Evolutionary conservation across 805 yeast species (phyloP).

Genomic region (Yarrowia divulgata): DNA sequence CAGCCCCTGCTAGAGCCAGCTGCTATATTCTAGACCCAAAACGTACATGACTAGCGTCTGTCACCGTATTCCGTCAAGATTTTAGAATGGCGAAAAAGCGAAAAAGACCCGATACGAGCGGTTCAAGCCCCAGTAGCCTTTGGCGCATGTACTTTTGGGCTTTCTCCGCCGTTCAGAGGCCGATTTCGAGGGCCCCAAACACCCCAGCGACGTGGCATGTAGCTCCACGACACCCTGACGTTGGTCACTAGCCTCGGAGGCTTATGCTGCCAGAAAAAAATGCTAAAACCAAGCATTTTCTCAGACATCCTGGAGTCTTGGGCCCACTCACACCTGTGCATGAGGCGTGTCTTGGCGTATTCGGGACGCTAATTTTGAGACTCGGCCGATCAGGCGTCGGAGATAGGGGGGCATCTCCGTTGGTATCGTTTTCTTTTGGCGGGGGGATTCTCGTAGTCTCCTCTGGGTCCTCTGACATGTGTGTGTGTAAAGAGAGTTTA

Average conservation of each 20-base stretch:
- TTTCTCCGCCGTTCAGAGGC: background rate
- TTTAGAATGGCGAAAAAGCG: slow-evolving; percentile 3
- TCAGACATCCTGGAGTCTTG: too few relatives aligned
- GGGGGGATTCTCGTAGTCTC: too few relatives aligned
- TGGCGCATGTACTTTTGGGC: background rate
- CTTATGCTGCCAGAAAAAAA: background rate
- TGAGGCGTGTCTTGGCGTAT: background rate
- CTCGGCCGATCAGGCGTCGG: background rate
- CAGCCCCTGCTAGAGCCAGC: slow-evolving; percentile 5
- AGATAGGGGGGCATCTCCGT: background rate
- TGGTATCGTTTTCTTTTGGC: background rate
- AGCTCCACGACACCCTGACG: slow-evolving; percentile 10
- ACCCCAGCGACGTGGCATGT: background rate
- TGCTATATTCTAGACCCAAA: background rate
- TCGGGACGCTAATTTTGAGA: background rate
- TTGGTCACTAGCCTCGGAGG: background rate
- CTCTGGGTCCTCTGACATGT: background rate
- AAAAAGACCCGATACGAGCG: background rate
- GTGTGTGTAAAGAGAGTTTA: background rate
- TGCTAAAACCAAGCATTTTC: background rate
- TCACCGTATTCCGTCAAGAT: slow-evolving; percentile 10
- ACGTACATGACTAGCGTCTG: slow-evolving; percentile 24
- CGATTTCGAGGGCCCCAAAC: background rate
- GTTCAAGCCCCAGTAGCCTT: background rate
- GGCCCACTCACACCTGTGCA: background rate